Evolutionary conservation across 2,329 filamentous ascomycete genomes (phyloP), one percentile per base, ranked within the genome.

Genomic region (Capronia americana): DNA sequence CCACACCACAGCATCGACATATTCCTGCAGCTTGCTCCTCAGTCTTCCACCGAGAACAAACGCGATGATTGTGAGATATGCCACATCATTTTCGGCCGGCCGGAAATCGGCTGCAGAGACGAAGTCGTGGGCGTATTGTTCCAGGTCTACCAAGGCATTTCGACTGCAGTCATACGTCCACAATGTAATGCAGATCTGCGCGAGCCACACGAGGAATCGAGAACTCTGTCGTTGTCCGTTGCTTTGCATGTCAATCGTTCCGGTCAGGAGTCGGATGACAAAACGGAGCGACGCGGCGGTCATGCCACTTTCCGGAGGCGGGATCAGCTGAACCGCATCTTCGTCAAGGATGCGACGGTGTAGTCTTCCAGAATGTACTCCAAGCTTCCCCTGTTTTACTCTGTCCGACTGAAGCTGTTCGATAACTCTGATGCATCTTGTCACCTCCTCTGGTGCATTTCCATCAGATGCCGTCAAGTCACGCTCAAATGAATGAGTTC

Each of bases 1-100:
- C 58, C 58, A 61, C 23, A 61, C 58, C 30, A 61, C 58, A 44
- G 58, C 58, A 44, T 61, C 58, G 20, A 61, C n/a, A 54, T 61
- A 61, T 28, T 61, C 58, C 7, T 10, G 17, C 28, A 61, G 58
- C 34, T 26, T 61, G 28, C 28, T 14, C 28, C 41, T 23, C 11
- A 54, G 14, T 6, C 26, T 23, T 51, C 30, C 58, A 20, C 48
- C 58, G 7, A 61, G 32, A 14, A 61, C 58, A 17, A 61, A 61
- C 2, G 58, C 46, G 32, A 61, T 54, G 48, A 61, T 61, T 3
- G 48, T 24, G 10, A 61, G 58, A 44, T 61, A 61, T 17, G 58
- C 48, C n/a, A 30, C 58, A 23, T 53, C 58, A 55, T 61, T 61
- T 12, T n/a, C 23, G 17, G 30, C 23, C 12, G 58, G 50, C 23